phyloP scores from a whole-genome alignment of 805 yeast species.

The Zygosaccharomyces gambellarensis region DNA sequence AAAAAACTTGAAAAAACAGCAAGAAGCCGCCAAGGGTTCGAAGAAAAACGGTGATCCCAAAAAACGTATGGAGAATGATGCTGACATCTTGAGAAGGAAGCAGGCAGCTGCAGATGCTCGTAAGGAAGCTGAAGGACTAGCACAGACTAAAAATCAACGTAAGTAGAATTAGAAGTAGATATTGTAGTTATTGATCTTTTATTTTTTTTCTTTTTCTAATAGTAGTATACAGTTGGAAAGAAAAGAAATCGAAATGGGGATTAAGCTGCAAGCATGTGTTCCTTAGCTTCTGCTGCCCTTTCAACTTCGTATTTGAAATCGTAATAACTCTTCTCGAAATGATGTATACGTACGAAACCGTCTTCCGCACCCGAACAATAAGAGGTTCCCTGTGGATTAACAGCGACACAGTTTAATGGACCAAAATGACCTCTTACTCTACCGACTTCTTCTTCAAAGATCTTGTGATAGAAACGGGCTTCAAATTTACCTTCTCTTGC shows the following conservation, averaged over 20 bases:
- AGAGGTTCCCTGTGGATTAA: slow-evolving; percentile 89
- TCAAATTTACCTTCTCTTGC: slow-evolving; percentile 93
- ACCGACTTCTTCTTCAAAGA: slow-evolving; percentile 93
- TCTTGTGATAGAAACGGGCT: slow-evolving; percentile 91
- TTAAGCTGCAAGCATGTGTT: slow-evolving; percentile 25
- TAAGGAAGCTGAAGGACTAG: slow-evolving; percentile 32
- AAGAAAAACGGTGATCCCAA: slow-evolving; percentile 80
- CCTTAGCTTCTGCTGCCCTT: slow-evolving; percentile 57
- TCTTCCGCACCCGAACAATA: slow-evolving; percentile 99
- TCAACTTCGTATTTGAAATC: slow-evolving; percentile 93
- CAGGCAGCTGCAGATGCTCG: slow-evolving; percentile 54
- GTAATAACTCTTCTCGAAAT: slow-evolving; percentile 85
- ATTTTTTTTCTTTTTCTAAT: neutral
- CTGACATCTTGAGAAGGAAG: slow-evolving; percentile 83
- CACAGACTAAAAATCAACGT: slow-evolving; percentile 12
- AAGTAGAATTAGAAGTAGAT: slow-evolving; percentile 14
- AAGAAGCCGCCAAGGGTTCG: slow-evolving; percentile 49
- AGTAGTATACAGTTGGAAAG: slow-evolving; percentile 5
- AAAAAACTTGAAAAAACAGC: slow-evolving; percentile 77
- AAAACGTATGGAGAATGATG: slow-evolving; percentile 83
- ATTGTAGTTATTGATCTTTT: neutral
- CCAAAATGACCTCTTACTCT: slow-evolving; percentile 99
- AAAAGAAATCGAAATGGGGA: neutral
- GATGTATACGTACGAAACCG: slow-evolving; percentile 92
- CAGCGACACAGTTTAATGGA: slow-evolving; percentile 90